Evolutionary conservation across 495 filamentous ascomycete species (phyloP).

Genomic region (Podospora australis): DNA sequence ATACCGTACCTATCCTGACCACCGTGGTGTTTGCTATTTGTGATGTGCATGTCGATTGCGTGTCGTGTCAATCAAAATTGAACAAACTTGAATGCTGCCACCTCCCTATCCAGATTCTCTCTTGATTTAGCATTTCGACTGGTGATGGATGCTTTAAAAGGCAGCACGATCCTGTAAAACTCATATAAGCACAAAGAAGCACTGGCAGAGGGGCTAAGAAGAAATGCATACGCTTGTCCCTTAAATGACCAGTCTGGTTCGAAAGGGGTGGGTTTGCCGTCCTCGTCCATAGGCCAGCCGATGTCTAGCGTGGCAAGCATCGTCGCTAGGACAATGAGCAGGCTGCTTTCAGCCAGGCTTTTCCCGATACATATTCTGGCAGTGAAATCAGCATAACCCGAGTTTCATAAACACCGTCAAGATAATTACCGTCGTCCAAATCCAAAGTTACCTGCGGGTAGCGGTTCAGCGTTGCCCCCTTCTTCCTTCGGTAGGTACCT

Average conservation of each 20-base stretch:
- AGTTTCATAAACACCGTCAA: background rate
- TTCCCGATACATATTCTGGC: slow-evolving; percentile 24
- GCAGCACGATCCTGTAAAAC: slow-evolving; percentile 16
- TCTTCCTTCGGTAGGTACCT: slow-evolving; percentile 36
- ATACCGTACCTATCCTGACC: too few species aligned
- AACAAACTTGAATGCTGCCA: too few species aligned
- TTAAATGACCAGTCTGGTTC: slow-evolving; percentile 27
- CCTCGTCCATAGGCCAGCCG: slow-evolving; percentile 19
- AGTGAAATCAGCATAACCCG: background rate
- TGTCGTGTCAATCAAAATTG: too few species aligned
- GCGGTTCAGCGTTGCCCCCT: slow-evolving; percentile 43
- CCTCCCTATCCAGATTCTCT: too few species aligned
- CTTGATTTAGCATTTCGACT: slow-evolving; percentile 9
- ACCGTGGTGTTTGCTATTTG: too few species aligned
- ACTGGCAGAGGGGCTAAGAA: background rate
- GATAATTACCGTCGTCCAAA: slow-evolving; percentile 36
- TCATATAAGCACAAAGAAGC: background rate
- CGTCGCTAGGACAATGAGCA: slow-evolving; percentile 23
- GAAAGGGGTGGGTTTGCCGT: slow-evolving; percentile 18
- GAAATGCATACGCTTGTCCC: slow-evolving; percentile 25
- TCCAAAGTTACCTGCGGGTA: slow-evolving; percentile 46
- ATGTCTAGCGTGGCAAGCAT: slow-evolving; percentile 25
- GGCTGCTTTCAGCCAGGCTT: slow-evolving; percentile 25
- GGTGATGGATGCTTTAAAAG: slow-evolving; percentile 13
- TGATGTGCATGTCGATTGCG: too few species aligned